Evolutionary conservation across 1,139 yeast species (phyloP).

Genomic region (Lodderomyces beijingensis): DNA sequence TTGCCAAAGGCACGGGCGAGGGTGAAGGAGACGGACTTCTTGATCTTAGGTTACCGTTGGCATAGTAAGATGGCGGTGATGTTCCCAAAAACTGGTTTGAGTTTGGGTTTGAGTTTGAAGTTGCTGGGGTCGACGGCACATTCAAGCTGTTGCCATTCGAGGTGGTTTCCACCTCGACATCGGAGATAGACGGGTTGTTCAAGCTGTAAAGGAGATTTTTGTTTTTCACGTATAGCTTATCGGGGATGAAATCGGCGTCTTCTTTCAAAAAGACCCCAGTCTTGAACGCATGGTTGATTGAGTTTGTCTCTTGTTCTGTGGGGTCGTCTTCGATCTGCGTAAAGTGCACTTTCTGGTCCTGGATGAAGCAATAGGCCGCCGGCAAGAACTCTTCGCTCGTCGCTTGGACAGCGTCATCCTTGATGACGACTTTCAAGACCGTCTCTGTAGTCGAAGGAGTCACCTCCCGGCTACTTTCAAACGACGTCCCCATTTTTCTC

Average conservation of each 20-base stretch:
- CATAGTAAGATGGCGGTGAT: constrained; percentile 3
- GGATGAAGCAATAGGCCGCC: constrained; percentile 39
- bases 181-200: constrained; percentile 43
- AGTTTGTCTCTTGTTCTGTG: constrained; percentile 1
- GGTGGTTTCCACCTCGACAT: constrained; percentile 32
- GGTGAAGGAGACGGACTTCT: constrained; percentile 15
- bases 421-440: too few relatives aligned
- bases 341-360: constrained; percentile 36
- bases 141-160: background rate
- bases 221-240: constrained; percentile 28
- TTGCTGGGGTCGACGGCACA: background rate
- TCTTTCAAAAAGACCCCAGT: constrained; percentile 8
- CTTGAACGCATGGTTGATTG: background rate
- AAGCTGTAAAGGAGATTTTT: constrained; percentile 38
- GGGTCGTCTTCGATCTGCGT: constrained; percentile 23
- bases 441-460: too few relatives aligned
- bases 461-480: too few relatives aligned
- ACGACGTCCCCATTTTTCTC: too few relatives aligned
- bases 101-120: constrained; percentile 2
- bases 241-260: constrained; percentile 15
- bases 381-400: constrained; percentile 3
- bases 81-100: background rate
- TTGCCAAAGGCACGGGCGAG: constrained; percentile 11
- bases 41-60: constrained; percentile 3
- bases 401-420: too few relatives aligned